Conservation (phyloP, 768 basidiomycete species). For the Steccherinum ochraceum region DNA sequence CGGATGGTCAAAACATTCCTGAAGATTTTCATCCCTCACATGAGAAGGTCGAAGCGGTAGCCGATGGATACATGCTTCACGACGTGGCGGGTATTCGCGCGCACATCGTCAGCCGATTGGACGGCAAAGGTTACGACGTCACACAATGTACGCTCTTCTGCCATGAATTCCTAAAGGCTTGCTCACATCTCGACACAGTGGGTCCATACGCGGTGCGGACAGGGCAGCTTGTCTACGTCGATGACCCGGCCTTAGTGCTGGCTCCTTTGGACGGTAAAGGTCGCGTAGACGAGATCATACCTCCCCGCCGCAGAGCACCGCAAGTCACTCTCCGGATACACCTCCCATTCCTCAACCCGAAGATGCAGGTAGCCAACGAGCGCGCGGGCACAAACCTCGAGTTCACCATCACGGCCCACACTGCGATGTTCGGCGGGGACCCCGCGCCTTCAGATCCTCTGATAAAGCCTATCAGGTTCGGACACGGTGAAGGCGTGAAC, state of each 20-base stretch:
- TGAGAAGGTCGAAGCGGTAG: constrained; percentile 54
- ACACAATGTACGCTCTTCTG: constrained; percentile 54
- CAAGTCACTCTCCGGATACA: constrained; percentile 58
- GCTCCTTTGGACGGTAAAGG: constrained; percentile 23
- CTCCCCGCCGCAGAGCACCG: constrained; percentile 13
- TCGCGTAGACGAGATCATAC: constrained; percentile 16
- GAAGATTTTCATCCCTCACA: constrained; percentile 70
- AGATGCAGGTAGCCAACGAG: constrained; percentile 21
- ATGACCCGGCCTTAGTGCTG: constrained; percentile 51
- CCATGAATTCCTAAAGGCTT: no score
- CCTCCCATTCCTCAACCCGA: constrained; percentile 43
- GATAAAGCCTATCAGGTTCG: constrained; percentile 35
- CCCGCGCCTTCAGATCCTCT: constrained; percentile 28
- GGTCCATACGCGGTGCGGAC: constrained; percentile 75
- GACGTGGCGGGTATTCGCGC: constrained; percentile 76
- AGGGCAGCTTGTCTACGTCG: constrained; percentile 78
- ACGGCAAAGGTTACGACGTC: constrained; percentile 83
- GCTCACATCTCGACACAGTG: constrained; percentile 40
- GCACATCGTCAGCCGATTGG: constrained; percentile 72
- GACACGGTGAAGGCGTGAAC: constrained; percentile 45
- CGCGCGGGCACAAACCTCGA: constrained; percentile 26
- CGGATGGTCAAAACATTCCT: constrained; percentile 41
- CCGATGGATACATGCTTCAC: constrained; percentile 69
- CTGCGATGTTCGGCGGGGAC: constrained; percentile 69
- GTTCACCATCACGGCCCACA: constrained; percentile 49